Base-by-base conservation (phyloP, 164 flowering plant species). In the Berberis thunbergii region DNA sequence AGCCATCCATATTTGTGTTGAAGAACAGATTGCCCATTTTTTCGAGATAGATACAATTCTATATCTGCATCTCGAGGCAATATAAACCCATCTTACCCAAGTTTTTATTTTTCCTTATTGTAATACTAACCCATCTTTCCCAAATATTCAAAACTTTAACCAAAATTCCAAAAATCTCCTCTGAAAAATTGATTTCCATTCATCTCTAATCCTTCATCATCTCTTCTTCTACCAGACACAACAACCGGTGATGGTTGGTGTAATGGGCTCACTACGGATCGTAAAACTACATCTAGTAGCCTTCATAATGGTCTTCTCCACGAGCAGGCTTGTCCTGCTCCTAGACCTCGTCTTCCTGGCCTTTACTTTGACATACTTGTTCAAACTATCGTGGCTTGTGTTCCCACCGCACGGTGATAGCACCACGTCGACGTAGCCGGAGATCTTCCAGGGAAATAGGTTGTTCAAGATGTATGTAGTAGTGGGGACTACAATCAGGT, bases 271-370 rank as follows among this genome's bases (percentile, higher is more conserved):
- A 0, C 77, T 94, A 41, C 87, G 95, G 1, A 85, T 90, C 0
- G 87, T 90, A 40, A 97, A 94, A 46, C 86, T 94, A 9, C 98
- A 94, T 66, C 81, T 94, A 6, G 97, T 94, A 7, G 97, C 95
- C 10, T 94, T 94, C 84, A 88, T 94, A 10, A 84, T 90, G 91
- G 97, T 94, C 3, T 88, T 94, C 79, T 94, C 97, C 1, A 87
- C 75, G 0, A 94, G 97, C 58, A 97, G 99, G 7, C 87, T 94
- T 2, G 96, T 94, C 64, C 95, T 97, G 1, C 74, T 94, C 45
- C 55, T 86, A 41, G 97, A 94, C 75, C 74, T 94, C 8, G 46
- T 76, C 3, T 94, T 83, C 77, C 99, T 97, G 0, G 89, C 83
- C 44, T 78, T 91, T 53, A 64, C 82, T 7, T 69, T 96, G 0